Evolutionary conservation across 306 rosid species (phyloP), one percentile per base, ranked within the genome.

Genomic region (Styphnolobium japonicum): DNA sequence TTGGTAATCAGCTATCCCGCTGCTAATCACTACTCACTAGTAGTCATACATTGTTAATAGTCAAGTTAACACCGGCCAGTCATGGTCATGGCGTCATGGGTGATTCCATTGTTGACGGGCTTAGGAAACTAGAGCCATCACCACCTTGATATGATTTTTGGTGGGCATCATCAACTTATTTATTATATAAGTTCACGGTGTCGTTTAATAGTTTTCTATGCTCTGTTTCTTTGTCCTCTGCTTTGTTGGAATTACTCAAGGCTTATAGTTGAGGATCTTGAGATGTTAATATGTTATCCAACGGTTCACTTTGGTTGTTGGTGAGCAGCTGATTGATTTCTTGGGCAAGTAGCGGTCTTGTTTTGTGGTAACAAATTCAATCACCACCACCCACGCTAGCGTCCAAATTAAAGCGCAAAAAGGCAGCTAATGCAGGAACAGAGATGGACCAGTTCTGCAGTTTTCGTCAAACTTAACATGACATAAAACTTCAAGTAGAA

Each of bases 81-180:
- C 43, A 36, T 49, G 18, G 29, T 81, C 81, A 60, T 58, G 11
- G 40, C 14, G 29, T 81, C 81, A 60, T 58, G 11, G 40, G 58
- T 72, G 29, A 33, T 55, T 71, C 62, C 68, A 77, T 77, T 60
- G 66, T 60, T 75, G 58, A 21, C 10, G 16, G 39, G 3, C 60
- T 60, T 7, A 19, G 68, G 58, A 7, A 22, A 43, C 16, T 12
- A 62, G 62, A 61, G 53, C 14, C 18, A 10, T 82, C 9, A 10
- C 42, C n/a, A 22, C 14, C 18, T 37, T 14, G 9, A 56, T 73
- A 40, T 37, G 8, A 9, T 73, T 40, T 21, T 40, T 40, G 33
- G 55, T 23, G 58, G 69, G 15, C 45, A 75, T 10, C 34, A 45
- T 75, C 34, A 34, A 61, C 29, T 36, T 14, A 23, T 66, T 4